Conservation (phyloP, 257 asterid species). For the Nicotiana paniculata region DNA sequence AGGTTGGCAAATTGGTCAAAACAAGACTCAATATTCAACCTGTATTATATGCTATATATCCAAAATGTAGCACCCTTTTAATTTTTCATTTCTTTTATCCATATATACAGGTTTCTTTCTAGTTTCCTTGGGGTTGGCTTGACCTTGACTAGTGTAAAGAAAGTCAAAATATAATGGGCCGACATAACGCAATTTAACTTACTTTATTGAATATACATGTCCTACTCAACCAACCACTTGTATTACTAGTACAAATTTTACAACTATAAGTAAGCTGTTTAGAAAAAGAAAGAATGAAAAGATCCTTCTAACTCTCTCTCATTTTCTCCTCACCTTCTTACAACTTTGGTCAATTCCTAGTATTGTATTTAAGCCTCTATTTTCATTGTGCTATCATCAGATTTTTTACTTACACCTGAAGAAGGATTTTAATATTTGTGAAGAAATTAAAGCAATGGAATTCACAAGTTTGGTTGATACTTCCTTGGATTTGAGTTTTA, state of each 20-base stretch:
- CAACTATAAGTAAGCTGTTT: neutral
- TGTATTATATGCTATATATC: neutral
- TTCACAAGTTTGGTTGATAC: constrained; percentile 54
- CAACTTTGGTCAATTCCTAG: neutral
- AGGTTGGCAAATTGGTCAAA: neutral
- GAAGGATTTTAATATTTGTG: neutral
- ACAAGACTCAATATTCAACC: constrained; percentile 4
- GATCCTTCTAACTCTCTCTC: neutral
- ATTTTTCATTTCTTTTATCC: neutral
- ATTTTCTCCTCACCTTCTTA: constrained; percentile 6
- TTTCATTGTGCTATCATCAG: neutral
- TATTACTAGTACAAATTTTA: neutral
- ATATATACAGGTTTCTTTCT: neutral
- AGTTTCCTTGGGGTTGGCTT: neutral
- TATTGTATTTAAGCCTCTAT: neutral
- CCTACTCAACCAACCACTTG: neutral
- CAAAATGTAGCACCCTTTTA: neutral
- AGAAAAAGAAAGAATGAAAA: neutral
- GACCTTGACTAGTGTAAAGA: neutral
- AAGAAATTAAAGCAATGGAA: constrained; percentile 40
- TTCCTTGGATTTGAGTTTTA: constrained; percentile 63
- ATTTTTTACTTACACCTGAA: neutral
- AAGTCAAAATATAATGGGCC: neutral
- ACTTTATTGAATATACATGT: neutral
- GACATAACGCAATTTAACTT: neutral